A percentile compares a stretch with the other conserved stretches of the same genome.
These are phyloP conservation scores for Lizanozyma gosingica DNA, from an alignment of 1,139 yeast species.

Conservation along the genomic window DNA sequence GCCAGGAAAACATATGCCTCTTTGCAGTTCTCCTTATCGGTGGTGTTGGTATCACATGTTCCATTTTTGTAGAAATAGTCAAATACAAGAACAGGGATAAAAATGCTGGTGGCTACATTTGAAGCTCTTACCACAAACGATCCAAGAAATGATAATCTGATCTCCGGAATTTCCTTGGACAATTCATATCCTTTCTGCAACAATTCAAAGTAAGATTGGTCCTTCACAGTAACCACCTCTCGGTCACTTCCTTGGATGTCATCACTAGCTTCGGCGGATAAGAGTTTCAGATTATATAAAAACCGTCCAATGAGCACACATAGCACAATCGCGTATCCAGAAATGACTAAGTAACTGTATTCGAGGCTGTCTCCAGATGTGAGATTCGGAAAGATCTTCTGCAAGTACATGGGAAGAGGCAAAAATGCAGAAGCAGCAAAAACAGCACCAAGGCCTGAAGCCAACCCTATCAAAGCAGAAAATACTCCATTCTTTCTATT, in stretches of 20 bases:
- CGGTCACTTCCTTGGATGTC: conserved; percentile 6
- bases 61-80: conserved; percentile 45
- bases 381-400: conserved; percentile 16
- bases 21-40: conserved; percentile 38
- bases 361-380: conserved; percentile 33
- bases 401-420: conserved; percentile 39
- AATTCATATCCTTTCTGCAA: conserved; percentile 36
- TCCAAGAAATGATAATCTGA: conserved; percentile 50
- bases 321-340: conserved; percentile 28
- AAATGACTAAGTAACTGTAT: conserved; percentile 42
- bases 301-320: conserved; percentile 31
- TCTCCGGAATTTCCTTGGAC: conserved; percentile 21
- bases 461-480: conserved; percentile 53
- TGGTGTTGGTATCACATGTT: conserved; percentile 25
- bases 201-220: conserved; percentile 23
- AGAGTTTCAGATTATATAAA: conserved; percentile 28
- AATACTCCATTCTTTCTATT: conserved; percentile 43
- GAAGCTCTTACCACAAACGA: conserved; percentile 59
- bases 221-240: conserved; percentile 4
- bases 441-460: conserved; percentile 63
- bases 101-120: conserved; percentile 50
- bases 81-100: conserved; percentile 57
- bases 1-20: conserved; percentile 63
- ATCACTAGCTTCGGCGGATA: conserved; percentile 11
- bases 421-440: conserved; percentile 43